phyloP scores from a whole-genome alignment of 306 rosid species.

The Ammopiptanthus mongolicus region DNA sequence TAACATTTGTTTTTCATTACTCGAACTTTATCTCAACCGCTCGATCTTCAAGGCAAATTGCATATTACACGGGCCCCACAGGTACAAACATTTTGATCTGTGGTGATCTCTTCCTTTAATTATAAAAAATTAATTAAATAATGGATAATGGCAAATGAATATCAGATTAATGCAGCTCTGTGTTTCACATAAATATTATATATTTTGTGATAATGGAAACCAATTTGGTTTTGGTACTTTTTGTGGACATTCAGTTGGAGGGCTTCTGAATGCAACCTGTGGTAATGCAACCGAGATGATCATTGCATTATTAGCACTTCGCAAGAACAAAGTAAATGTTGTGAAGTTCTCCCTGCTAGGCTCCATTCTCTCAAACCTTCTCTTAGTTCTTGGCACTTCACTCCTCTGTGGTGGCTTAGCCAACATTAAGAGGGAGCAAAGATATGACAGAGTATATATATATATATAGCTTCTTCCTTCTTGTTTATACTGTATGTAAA shows the following conservation, averaged over 20 bases:
- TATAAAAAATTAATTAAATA: neutral
- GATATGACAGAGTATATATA: constrained; percentile 60
- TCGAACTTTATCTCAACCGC: neutral
- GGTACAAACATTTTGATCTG: constrained; percentile 36
- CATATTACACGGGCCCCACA: constrained; percentile 85
- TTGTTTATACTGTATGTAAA: neutral
- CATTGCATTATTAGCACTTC: constrained; percentile 75
- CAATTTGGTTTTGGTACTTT: neutral
- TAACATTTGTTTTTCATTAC: neutral
- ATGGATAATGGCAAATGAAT: too few relatives aligned
- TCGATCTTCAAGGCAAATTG: constrained; percentile 57
- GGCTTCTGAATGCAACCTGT: constrained; percentile 95
- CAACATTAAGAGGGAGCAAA: constrained; percentile 57
- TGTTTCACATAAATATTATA: neutral
- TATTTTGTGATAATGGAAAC: neutral
- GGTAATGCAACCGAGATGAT: constrained; percentile 96
- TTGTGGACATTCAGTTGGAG: constrained; percentile 59
- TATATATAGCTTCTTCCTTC: neutral
- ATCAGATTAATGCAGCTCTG: too few relatives aligned
- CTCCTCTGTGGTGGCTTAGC: constrained; percentile 84
- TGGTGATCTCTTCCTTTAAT: neutral
- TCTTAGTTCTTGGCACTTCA: constrained; percentile 85
- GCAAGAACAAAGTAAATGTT: constrained; percentile 51
- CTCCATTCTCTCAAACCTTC: constrained; percentile 92
- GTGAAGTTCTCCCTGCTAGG: constrained; percentile 89